Conservation (phyloP, 352 stramenopile genomes). For the Phytophthora aleatoria region DNA sequence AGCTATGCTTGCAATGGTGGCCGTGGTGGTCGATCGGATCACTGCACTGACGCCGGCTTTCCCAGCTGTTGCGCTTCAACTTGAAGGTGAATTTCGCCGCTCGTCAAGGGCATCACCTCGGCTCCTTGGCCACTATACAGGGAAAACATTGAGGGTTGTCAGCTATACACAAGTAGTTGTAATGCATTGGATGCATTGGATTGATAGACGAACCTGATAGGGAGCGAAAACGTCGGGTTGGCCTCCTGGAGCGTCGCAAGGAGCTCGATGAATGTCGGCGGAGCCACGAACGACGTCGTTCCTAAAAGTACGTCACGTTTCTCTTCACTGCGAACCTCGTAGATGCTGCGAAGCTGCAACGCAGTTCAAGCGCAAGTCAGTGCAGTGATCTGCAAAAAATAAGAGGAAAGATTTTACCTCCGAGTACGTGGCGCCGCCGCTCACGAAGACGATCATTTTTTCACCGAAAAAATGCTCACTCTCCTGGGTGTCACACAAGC, state of each 20-base stretch:
- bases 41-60: conserved; percentile 25
- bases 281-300: conserved; percentile 72
- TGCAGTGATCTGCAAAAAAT: not conserved
- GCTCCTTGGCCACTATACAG: conserved; percentile 40
- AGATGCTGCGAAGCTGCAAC: conserved; percentile 74
- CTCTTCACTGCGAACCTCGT: conserved; percentile 68
- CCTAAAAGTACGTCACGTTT: conserved; percentile 78
- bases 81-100: conserved; percentile 71
- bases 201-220: conserved; percentile 12
- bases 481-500: conserved; percentile 34
- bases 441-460: conserved; percentile 96
- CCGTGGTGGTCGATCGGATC: not conserved
- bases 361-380: not conserved
- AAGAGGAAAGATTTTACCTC: conserved; percentile 70
- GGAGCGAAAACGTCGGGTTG: conserved; percentile 19
- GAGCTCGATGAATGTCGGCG: conserved; percentile 58
- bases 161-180: not conserved
- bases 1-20: too few relatives aligned
- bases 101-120: conserved; percentile 61
- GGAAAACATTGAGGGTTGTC: not conserved
- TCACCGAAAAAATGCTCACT: conserved; percentile 72
- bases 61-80: conserved; percentile 55
- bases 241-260: conserved; percentile 70
- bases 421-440: conserved; percentile 93
- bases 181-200: not conserved